Evolutionary conservation across 768 basidiomycete species (phyloP).

Genomic region (Leccinum subtestaceum): DNA sequence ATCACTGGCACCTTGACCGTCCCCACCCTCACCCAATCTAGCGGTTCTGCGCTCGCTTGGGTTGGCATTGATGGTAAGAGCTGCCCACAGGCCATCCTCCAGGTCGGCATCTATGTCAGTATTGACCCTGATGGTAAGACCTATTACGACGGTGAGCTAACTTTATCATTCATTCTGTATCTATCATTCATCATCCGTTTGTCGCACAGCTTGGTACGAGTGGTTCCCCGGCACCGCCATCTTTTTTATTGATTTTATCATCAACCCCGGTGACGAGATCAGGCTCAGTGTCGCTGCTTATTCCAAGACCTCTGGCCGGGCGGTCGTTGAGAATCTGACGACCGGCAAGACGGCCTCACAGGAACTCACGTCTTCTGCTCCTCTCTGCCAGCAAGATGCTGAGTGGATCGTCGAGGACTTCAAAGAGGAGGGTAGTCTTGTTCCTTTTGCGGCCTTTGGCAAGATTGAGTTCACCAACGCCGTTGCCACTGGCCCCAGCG

Average conservation of each 20-base stretch:
- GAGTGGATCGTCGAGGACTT: neutral
- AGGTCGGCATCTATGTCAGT: neutral
- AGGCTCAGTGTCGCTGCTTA: neutral
- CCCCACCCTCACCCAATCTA: neutral
- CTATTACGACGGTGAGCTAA: neutral
- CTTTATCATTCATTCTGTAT: neutral
- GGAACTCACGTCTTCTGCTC: too few species aligned
- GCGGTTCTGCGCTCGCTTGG: neutral
- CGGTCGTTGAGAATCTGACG: neutral
- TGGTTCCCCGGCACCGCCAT: neutral
- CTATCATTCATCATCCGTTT: neutral
- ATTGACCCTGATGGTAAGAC: too few species aligned
- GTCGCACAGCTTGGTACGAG: neutral
- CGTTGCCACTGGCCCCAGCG: neutral
- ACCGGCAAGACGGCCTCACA: neutral
- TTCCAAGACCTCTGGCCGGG: neutral
- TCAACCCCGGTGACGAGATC: neutral
- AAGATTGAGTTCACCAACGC: neutral
- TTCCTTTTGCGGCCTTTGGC: neutral
- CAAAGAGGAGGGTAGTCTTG: neutral
- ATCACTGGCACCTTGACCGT: neutral
- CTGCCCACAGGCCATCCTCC: neutral
- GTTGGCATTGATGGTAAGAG: neutral
- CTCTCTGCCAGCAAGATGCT: neutral
- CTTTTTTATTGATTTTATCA: too few species aligned